phyloP scores from a whole-genome alignment of 805 yeast species.

The Zygotorulaspora danielsina region DNA sequence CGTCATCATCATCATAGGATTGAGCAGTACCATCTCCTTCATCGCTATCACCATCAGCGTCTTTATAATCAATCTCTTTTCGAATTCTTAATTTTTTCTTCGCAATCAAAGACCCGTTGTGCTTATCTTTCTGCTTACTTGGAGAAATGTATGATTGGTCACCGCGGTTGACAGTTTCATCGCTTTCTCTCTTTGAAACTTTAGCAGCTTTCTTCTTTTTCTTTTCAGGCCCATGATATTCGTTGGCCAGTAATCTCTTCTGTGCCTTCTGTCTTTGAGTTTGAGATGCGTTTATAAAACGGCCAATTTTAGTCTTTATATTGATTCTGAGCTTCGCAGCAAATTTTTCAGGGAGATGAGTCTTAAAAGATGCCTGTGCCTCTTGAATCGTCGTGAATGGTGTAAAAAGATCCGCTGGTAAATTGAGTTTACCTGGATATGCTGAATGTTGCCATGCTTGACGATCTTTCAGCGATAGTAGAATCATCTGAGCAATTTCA shows the following conservation, averaged over 20 bases:
- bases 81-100: conserved; percentile 42
- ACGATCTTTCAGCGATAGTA: conserved; percentile 53
- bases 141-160: neutral
- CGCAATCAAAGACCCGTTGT: conserved; percentile 22
- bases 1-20: conserved; percentile 16
- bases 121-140: conserved; percentile 8
- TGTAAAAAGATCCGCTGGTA: conserved; percentile 67
- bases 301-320: conserved; percentile 34
- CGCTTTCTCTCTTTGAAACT: conserved; percentile 6
- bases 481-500: conserved; percentile 65
- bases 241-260: conserved; percentile 27
- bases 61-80: conserved; percentile 36
- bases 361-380: conserved; percentile 52
- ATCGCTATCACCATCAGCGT: conserved; percentile 34
- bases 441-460: conserved; percentile 68
- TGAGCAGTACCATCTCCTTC: conserved; percentile 30
- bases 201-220: conserved; percentile 14
- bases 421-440: conserved; percentile 73
- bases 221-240: conserved; percentile 18
- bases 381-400: conserved; percentile 54
- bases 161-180: conserved; percentile 18
- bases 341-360: conserved; percentile 51
- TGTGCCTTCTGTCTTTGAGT: conserved; percentile 32
- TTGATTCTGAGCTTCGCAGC: conserved; percentile 37
- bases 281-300: conserved; percentile 29